These are phyloP conservation scores for Carex littledalei DNA, from an alignment of 176 grass and related monocot species.

Conservation along the genomic window DNA sequence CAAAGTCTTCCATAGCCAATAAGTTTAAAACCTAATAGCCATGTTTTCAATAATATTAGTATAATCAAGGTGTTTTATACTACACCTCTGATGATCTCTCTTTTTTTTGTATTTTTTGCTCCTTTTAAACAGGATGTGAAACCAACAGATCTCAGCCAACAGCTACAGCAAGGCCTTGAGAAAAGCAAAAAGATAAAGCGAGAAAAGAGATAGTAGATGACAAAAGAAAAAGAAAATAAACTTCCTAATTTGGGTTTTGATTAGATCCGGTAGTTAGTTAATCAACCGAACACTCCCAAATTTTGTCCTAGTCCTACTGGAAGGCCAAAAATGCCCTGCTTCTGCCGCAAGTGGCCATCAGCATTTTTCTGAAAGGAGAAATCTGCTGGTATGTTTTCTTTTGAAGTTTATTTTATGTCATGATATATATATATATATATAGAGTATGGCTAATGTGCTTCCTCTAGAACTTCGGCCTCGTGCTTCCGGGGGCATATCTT, in stretches of 20 bases:
- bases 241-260: not conserved
- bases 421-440: not conserved
- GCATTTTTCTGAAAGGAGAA: constrained; percentile 8
- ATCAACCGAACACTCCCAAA: not conserved
- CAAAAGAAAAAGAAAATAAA: not conserved
- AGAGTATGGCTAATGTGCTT: no score
- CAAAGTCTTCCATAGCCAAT: not conserved
- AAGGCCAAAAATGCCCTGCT: constrained; percentile 9
- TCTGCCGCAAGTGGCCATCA: constrained; percentile 11
- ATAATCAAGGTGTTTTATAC: not conserved
- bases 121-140: constrained; percentile 36
- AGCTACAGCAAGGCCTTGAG: constrained; percentile 50
- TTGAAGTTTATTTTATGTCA: not conserved
- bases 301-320: not conserved
- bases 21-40: not conserved
- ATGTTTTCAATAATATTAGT: not conserved
- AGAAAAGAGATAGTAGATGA: constrained; percentile 67
- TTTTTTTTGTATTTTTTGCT: not conserved
- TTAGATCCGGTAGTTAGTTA: constrained; percentile 13
- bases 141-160: constrained; percentile 52
- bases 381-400: constrained; percentile 22
- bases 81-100: not conserved
- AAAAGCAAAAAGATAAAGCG: constrained; percentile 49
- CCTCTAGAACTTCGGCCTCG: no score
- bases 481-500: no score